phyloP scores from a whole-genome alignment of 768 basidiomycete species.

The Panaeolus cyanescens region DNA sequence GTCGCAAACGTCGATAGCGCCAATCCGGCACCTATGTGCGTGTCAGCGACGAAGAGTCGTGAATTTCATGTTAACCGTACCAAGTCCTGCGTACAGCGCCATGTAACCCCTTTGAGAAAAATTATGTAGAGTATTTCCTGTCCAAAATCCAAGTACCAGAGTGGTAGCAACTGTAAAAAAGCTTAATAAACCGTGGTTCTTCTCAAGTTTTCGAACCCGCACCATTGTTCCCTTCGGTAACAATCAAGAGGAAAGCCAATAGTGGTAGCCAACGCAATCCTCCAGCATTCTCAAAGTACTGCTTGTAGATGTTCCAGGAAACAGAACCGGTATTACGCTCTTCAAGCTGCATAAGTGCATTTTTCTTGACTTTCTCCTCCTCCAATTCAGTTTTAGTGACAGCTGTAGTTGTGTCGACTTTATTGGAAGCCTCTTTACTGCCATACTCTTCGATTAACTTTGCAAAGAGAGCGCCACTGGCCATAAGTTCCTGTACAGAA shows the following conservation, averaged over 20 bases:
- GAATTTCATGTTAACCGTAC: no score
- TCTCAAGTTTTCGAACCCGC: slow-evolving; percentile 8
- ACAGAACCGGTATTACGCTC: slow-evolving; percentile 61
- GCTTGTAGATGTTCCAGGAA: slow-evolving; percentile 45
- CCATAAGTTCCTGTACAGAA: slow-evolving; percentile 44
- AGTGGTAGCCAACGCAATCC: slow-evolving; percentile 48
- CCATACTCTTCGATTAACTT: slow-evolving; percentile 61
- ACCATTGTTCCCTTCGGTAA: slow-evolving; percentile 57
- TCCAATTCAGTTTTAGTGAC: slow-evolving; percentile 21
- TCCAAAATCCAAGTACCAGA: slow-evolving; percentile 78
- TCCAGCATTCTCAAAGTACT: slow-evolving; percentile 52
- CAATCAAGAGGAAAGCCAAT: slow-evolving; percentile 46
- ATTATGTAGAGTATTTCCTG: slow-evolving; percentile 49
- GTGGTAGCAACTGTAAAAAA: slow-evolving; percentile 60
- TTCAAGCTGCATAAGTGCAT: slow-evolving; percentile 52
- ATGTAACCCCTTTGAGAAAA: slow-evolving; percentile 71
- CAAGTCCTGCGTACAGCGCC: slow-evolving; percentile 52
- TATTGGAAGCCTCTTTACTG: slow-evolving; percentile 35
- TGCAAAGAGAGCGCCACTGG: slow-evolving; percentile 43
- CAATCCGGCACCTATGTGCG: slow-evolving; percentile 41
- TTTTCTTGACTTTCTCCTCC: slow-evolving; percentile 23
- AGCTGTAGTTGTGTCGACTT: slow-evolving; percentile 18
- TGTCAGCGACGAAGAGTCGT: background rate
- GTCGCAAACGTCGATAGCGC: slow-evolving; percentile 53
- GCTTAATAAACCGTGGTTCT: background rate